Evolutionary conservation across 2,329 filamentous ascomycete species (phyloP), one percentile per base, ranked within the genome.

Genomic region (Rhinocladiella similis): DNA sequence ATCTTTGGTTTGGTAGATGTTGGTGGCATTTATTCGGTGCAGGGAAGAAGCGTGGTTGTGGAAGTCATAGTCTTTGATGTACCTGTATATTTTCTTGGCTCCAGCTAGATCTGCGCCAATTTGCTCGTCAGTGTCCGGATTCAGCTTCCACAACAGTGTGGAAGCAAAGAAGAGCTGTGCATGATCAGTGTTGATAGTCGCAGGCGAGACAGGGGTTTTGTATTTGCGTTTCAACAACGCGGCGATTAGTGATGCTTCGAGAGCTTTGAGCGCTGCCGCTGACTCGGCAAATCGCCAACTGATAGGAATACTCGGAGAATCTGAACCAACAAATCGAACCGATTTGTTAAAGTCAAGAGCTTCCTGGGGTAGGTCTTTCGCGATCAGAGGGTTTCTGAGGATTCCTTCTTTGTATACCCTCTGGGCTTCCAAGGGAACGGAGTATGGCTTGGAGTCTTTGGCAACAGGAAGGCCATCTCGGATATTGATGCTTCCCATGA

Each of bases 11-110:
- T 68, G 65, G 60, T 79, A 80, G 39, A 80, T 77, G 52, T 78
- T 79, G 0, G 77, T 49, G 6, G 45, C 54, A 4, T 45, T 45
- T 3, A 19, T 18, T 14, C 54, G 49, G 22, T 57, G 46, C 18
- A 41, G n/a, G 19, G 38, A 41, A 7, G 38, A 16, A 18, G n/a
- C n/a, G 6, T 18, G 19, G 10, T 16, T 85, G 87, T 71, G 85
- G 85, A 16, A 85, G 82, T 41, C 76, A 84, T 41, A 88, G 81
- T 64, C 84, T 84, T 0, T 85, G 87, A 61, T 54, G 36, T 57
- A 20, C 36, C 50, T 53, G 39, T 62, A 33, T 51, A 61, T 43
- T 29, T 55, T 56, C 5, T 7, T 33, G 29, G 6, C 29, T 33
- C 29, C 29, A 9, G 10, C 29, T 33, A 33, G 29, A 12, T 33